phyloP scores from a whole-genome alignment of 208 protist species.

The Leishmania martiniquensis region DNA sequence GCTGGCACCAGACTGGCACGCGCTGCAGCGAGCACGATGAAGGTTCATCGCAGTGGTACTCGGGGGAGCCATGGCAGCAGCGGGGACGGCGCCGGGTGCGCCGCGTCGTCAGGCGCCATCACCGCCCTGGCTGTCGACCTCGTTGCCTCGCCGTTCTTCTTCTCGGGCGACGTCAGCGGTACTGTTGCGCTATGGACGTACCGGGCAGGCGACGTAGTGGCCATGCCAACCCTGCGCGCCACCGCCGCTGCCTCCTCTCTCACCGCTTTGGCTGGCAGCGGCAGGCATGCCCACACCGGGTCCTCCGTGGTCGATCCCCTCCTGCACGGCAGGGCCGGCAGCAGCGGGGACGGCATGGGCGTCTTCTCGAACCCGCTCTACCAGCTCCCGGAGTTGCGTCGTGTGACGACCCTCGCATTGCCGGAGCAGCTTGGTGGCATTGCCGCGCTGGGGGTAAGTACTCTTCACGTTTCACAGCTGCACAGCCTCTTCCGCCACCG shows the following conservation, averaged over 20 bases:
- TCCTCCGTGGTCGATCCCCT: conserved; percentile 14
- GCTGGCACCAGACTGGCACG: conserved; percentile 12
- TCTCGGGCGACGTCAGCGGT: conserved; percentile 54
- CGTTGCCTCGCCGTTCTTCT: conserved; percentile 55
- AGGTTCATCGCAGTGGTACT: background rate
- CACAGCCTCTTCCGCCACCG: conserved; percentile 26
- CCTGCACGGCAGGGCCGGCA: background rate
- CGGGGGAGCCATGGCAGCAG: background rate
- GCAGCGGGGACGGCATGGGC: background rate
- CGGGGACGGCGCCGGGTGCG: background rate
- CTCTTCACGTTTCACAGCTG: conserved; percentile 25
- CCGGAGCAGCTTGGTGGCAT: conserved; percentile 18
- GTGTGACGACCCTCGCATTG: conserved; percentile 28
- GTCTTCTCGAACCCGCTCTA: conserved; percentile 25
- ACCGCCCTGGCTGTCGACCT: conserved; percentile 49
- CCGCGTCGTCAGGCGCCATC: conserved; percentile 13
- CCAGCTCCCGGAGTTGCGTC: conserved; percentile 42
- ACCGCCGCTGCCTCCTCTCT: background rate
- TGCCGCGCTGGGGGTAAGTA: conserved; percentile 22
- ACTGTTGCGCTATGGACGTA: conserved; percentile 57
- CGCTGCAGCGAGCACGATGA: conserved; percentile 4
- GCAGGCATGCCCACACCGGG: conserved; percentile 6
- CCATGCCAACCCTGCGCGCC: conserved; percentile 24
- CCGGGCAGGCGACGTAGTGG: conserved; percentile 31
- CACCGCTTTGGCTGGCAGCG: conserved; percentile 1